A percentile compares a stretch with the other conserved stretches of the same genome.
These are phyloP conservation scores for Centaurea solstitialis DNA, from an alignment of 129 eudicot genomes.

Conservation along the genomic window DNA sequence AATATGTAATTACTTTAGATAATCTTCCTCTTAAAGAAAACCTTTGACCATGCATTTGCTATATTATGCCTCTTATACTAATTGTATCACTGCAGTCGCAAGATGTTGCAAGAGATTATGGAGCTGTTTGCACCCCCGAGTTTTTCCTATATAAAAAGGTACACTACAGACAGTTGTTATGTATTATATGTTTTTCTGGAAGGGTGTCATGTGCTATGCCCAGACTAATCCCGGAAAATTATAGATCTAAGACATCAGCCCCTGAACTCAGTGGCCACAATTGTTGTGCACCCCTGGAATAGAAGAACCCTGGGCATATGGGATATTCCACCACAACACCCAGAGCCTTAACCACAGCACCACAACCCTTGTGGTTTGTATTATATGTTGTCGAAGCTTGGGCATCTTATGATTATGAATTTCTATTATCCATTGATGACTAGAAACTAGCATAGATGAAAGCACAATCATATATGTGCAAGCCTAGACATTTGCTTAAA, in stretches of 20 bases:
- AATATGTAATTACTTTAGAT: not conserved
- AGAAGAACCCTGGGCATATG: no score
- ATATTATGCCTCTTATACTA: not conserved
- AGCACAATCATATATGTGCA: not conserved
- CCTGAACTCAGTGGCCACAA: no score
- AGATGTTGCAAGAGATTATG: constrained; percentile 93
- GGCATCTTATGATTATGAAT: constrained; percentile 2
- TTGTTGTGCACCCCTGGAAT: no score
- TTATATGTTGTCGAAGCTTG: constrained; percentile 6
- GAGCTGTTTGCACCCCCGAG: constrained; percentile 98
- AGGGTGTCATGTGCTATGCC: no score
- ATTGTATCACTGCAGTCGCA: constrained; percentile 63
- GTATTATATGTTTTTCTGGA: constrained; percentile 6
- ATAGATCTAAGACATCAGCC: no score
- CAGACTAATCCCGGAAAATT: no score
- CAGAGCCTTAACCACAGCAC: no score
- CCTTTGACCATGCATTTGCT: constrained; percentile 4
- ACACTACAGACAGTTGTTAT: not conserved
- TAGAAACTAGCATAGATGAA: no score
- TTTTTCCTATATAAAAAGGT: constrained; percentile 93
- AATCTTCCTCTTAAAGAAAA: not conserved
- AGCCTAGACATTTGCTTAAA: not conserved
- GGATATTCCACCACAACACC: no score
- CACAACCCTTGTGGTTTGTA: no score
- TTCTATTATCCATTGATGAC: not conserved